Conservation (phyloP, 2,329 filamentous ascomycete species). For the Fusarium sp. region DNA sequence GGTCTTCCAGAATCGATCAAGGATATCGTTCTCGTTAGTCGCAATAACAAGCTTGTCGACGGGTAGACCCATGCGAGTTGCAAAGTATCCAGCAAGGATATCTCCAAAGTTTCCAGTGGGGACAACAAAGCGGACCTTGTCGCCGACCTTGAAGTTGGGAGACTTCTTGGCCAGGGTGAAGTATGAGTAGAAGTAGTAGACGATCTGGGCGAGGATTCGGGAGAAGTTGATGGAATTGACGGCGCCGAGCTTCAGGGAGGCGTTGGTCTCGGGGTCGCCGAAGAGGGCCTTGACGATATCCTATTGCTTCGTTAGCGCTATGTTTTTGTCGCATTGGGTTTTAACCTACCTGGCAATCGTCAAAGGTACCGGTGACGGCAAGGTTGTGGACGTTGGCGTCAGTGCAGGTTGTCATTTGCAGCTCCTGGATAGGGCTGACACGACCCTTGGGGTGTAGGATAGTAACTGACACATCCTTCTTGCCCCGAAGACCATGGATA, state of each 20-base stretch:
- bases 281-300: slow-evolving; percentile 92
- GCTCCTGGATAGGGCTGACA: slow-evolving; percentile 92
- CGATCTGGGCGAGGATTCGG: slow-evolving; percentile 94
- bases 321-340: neutral
- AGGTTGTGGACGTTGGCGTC: slow-evolving; percentile 95
- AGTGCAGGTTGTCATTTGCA: slow-evolving; percentile 95
- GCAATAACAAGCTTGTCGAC: slow-evolving; percentile 91
- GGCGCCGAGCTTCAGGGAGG: slow-evolving; percentile 85
- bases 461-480: slow-evolving; percentile 97
- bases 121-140: slow-evolving; percentile 86
- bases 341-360: slow-evolving; percentile 84
- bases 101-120: slow-evolving; percentile 97
- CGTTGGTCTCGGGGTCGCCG: slow-evolving; percentile 86
- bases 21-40: slow-evolving; percentile 97
- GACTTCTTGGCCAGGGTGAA: slow-evolving; percentile 80
- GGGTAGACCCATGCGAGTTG: slow-evolving; percentile 89
- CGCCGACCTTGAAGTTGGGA: slow-evolving; percentile 72
- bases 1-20: slow-evolving; percentile 94
- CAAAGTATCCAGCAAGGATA: slow-evolving; percentile 94
- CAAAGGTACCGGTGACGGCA: slow-evolving; percentile 90
- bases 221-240: slow-evolving; percentile 99
- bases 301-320: slow-evolving; percentile 10
- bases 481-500: slow-evolving; percentile 93
- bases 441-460: slow-evolving; percentile 94
- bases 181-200: slow-evolving; percentile 97